Conservation (phyloP, 441 rosid genomes). For the Corymbia citriodora region DNA sequence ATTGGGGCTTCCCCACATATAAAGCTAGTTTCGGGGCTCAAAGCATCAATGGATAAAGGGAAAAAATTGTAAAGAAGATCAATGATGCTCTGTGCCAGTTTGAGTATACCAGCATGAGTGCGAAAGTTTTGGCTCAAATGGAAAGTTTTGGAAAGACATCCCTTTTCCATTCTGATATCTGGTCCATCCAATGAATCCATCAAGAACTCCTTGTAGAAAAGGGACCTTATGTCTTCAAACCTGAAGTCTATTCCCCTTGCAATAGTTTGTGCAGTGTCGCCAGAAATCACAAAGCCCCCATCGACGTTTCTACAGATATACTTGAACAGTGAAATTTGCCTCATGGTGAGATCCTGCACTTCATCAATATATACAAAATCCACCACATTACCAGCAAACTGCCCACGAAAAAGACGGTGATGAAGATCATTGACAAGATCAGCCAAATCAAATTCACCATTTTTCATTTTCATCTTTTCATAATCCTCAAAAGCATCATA, state of each 20-base stretch:
- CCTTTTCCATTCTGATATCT: constrained; percentile 21
- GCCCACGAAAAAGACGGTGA: constrained; percentile 22
- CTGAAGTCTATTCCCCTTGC: constrained; percentile 33
- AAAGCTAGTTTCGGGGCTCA: no score
- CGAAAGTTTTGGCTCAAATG: constrained; percentile 52
- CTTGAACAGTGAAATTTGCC: constrained; percentile 47
- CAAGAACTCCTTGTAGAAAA: constrained; percentile 38
- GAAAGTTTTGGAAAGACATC: constrained; percentile 31
- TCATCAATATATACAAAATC: constrained; percentile 57
- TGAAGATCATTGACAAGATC: constrained; percentile 1
- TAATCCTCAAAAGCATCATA: no score
- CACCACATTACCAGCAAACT: constrained; percentile 21
- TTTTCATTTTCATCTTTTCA: no score
- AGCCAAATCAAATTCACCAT: no score
- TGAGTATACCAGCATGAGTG: constrained; percentile 47
- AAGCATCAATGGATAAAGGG: no score
- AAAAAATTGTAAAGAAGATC: no score
- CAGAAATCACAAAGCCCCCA: constrained; percentile 48
- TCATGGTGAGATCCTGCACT: constrained; percentile 63
- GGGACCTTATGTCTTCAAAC: constrained; percentile 25
- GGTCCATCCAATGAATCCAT: constrained; percentile 5
- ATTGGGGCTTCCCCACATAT: no score
- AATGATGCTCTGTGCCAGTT: constrained; percentile 43
- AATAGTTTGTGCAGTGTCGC: constrained; percentile 54
- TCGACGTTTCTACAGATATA: constrained; percentile 31